Evolutionary conservation across 768 basidiomycete genomes (phyloP), one percentile per base, ranked within the genome.

Genomic region (Termitomyces heimii): DNA sequence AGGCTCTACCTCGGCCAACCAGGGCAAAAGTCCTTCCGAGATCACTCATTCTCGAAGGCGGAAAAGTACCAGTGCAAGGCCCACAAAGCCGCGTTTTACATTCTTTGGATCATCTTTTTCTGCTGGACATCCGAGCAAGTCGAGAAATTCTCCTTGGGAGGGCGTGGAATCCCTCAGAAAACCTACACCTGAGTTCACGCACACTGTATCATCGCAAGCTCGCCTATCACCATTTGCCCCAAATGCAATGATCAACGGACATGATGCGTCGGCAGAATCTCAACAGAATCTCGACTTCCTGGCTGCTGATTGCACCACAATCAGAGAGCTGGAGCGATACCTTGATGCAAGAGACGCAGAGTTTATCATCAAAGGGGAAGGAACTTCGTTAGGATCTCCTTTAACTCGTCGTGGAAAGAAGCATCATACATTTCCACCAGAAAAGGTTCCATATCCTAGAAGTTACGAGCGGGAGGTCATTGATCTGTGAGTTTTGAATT

Each of bases 391-490:
- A 22, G 67, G 68, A 10, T 66, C 67, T 13, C 71, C 64, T 7
- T 66, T 70, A 16, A 62, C 66, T 12, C 62, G 65, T 48, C 59
- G 65, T 5, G 77, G 78, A 14, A 80, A 80, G 66, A 80, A 77
- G 59, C 80, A 88, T 57, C 87, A 89, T 67, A 74, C 80, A 14
- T 82, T 74, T 62, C 60, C 67, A 5, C 65, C 67, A 37, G 65
- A 74, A 16, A 78, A 80, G 47, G 86, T 84, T 5, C 87, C 88
- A 13, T 90, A 88, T 66, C 87, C 88, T 8, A 75, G 84, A 60
- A 82, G 77, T 63, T 89, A 86, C 64, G 85, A 83, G 56, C 70
- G 78, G 18, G 76, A 80, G 32, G 80, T 83, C 39, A 66, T 88
- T 26, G 88, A 89, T 71, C 65, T 85, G 88, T 89, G 66, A 75